These are phyloP conservation scores for Graphilbum sp. DNA, from an alignment of 2,329 filamentous ascomycete genomes.

Conservation along the genomic window DNA sequence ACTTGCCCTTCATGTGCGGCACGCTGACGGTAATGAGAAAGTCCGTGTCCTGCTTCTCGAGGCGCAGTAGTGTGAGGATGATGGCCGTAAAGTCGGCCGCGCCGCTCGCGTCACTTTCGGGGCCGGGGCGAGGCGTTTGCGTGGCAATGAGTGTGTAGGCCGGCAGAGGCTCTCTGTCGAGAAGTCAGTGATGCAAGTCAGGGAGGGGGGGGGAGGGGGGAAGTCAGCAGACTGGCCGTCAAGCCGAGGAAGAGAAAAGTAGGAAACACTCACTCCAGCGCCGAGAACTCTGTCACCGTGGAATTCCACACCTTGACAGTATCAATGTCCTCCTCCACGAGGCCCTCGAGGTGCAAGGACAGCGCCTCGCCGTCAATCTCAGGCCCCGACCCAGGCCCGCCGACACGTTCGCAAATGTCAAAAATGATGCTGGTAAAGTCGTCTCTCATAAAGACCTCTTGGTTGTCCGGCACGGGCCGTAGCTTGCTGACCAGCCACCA, in stretches of 20 bases:
- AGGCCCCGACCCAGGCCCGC: conserved; percentile 31
- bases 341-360: conserved; percentile 51
- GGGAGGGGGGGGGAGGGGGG: no score
- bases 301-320: conserved; percentile 51
- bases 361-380: conserved; percentile 55
- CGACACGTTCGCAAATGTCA: conserved; percentile 75
- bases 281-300: conserved; percentile 40
- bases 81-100: conserved; percentile 54
- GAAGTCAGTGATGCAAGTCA: no score
- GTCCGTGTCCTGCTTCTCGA: conserved; percentile 63
- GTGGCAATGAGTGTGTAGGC: conserved; percentile 57
- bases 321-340: conserved; percentile 48
- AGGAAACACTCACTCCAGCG: conserved; percentile 13
- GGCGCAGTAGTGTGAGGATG: conserved; percentile 58
- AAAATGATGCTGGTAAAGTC: conserved; percentile 80
- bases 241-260: no score
- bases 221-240: no score
- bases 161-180: conserved; percentile 31
- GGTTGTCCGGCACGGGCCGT: conserved; percentile 67
- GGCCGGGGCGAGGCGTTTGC: conserved; percentile 27
- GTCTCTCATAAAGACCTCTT: conserved; percentile 75
- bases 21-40: conserved; percentile 78
- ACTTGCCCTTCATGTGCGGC: conserved; percentile 62
- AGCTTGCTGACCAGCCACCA: conserved; percentile 39
- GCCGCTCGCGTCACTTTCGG: conserved; percentile 18